phyloP scores from a whole-genome alignment of 2,329 filamentous ascomycete species.

The Aspergillus ochraceus region DNA sequence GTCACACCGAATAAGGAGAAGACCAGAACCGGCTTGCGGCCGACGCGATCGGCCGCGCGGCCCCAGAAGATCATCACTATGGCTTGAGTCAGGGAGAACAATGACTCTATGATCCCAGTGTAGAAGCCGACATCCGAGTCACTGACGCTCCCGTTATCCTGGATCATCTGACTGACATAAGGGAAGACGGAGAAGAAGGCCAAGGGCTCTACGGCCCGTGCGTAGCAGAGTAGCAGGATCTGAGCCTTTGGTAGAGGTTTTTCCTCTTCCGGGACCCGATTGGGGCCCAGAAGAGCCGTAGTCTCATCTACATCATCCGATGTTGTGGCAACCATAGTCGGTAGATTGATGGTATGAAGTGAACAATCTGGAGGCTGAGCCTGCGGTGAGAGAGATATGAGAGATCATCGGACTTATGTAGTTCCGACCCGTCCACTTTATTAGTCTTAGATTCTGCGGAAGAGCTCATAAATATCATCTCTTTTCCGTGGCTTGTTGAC shows the following conservation, averaged over 20 bases:
- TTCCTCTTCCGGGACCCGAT: constrained; percentile 30
- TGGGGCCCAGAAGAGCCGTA: too few relatives aligned
- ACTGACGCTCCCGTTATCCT: constrained; percentile 54
- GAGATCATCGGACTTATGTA: too few relatives aligned
- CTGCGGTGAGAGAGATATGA: too few relatives aligned
- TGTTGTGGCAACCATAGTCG: too few relatives aligned
- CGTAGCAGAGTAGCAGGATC: constrained; percentile 71
- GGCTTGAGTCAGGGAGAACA: constrained; percentile 76
- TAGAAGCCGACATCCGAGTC: constrained; percentile 73
- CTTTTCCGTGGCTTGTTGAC: too few relatives aligned
- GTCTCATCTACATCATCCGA: too few relatives aligned
- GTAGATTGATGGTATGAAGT: neutral
- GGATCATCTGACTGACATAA: constrained; percentile 76
- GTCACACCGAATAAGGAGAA: constrained; percentile 65
- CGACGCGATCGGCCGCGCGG: constrained; percentile 64
- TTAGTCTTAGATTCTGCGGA: too few relatives aligned
- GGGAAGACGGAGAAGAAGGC: constrained; percentile 84
- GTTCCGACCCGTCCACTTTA: too few relatives aligned
- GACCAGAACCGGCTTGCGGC: constrained; percentile 72
- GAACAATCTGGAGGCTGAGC: too few relatives aligned
- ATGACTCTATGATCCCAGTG: constrained; percentile 67
- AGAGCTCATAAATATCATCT: too few relatives aligned
- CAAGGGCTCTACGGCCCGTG: constrained; percentile 70
- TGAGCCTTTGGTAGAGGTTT: constrained; percentile 50
- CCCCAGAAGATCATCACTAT: constrained; percentile 70